These are phyloP conservation scores for Arabidopsis hybrid DNA, from an alignment of 441 rosid genomes.

Conservation along the genomic window DNA sequence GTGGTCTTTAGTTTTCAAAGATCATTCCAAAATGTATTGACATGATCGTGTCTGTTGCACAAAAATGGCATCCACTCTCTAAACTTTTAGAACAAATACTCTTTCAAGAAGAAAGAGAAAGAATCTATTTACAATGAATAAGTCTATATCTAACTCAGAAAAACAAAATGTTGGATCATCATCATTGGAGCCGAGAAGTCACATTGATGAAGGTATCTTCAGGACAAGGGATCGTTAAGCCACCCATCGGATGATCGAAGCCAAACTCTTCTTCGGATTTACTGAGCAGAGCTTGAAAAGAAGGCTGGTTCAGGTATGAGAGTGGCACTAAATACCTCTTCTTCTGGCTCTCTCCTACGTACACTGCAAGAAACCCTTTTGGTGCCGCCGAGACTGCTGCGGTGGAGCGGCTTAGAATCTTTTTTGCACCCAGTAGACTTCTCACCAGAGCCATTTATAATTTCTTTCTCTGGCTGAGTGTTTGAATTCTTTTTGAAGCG, in stretches of 20 bases:
- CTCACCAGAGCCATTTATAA: conserved; percentile 39
- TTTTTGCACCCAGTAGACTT: conserved; percentile 34
- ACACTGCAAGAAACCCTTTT: conserved; percentile 44
- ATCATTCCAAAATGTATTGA: conserved; percentile 7
- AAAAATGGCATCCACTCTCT: neutral
- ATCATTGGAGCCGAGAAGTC: conserved; percentile 24
- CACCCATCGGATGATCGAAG: conserved; percentile 41
- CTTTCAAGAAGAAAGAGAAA: conserved; percentile 24
- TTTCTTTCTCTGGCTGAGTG: neutral
- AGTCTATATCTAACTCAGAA: conserved; percentile 1
- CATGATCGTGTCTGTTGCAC: neutral
- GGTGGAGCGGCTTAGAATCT: conserved; percentile 12
- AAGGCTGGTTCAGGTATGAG: conserved; percentile 39
- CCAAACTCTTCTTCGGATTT: too few species aligned
- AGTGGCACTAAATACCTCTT: conserved; percentile 37
- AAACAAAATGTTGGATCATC: neutral
- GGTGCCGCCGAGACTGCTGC: conserved; percentile 12
- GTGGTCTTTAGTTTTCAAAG: neutral
- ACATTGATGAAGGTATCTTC: conserved; percentile 32
- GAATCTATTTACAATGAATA: conserved; percentile 21
- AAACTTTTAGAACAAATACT: conserved; percentile 20
- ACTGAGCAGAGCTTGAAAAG: conserved; percentile 30
- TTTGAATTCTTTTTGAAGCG: neutral
- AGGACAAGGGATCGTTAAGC: conserved; percentile 34
- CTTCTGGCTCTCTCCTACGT: conserved; percentile 42